phyloP scores from a whole-genome alignment of 768 basidiomycete species.

The Hygrophoropsis aurantiaca region DNA sequence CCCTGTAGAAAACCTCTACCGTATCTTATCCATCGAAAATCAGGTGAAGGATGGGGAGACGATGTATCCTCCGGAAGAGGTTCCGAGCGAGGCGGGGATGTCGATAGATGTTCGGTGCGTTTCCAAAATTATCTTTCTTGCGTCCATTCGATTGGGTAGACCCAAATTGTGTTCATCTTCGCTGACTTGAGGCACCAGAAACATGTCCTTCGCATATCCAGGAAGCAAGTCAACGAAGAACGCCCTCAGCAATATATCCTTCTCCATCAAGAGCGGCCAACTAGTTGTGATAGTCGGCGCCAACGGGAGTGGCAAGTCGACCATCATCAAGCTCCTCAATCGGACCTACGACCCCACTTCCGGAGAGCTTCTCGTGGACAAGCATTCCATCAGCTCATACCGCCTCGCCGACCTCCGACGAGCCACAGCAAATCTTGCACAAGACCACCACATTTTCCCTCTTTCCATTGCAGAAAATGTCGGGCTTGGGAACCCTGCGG shows the following conservation, averaged over 20 bases:
- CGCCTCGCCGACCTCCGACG: slow-evolving; percentile 28
- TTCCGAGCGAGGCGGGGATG: slow-evolving; percentile 9
- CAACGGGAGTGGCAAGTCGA: slow-evolving; percentile 58
- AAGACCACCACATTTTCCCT: slow-evolving; percentile 32
- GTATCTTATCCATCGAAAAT: slow-evolving; percentile 10
- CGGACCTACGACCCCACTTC: slow-evolving; percentile 19
- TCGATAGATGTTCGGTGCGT: slow-evolving; percentile 8
- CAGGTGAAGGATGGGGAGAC: slow-evolving; percentile 13
- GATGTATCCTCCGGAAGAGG: slow-evolving; percentile 8
- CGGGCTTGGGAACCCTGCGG: slow-evolving; percentile 25
- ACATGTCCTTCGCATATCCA: not conserved
- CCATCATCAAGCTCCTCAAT: slow-evolving; percentile 28
- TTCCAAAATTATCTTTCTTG: not conserved
- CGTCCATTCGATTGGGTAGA: not conserved
- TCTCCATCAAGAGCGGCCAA: slow-evolving; percentile 41
- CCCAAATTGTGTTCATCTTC: not conserved
- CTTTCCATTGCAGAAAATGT: slow-evolving; percentile 36
- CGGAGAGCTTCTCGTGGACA: slow-evolving; percentile 34
- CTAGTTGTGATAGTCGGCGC: slow-evolving; percentile 57
- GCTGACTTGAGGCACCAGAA: not conserved
- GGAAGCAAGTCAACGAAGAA: slow-evolving; percentile 27
- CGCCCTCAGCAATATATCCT: slow-evolving; percentile 36
- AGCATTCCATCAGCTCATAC: slow-evolving; percentile 24
- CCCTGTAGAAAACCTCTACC: slow-evolving; percentile 12
- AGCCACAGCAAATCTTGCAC: slow-evolving; percentile 37